phyloP scores from a whole-genome alignment of 2,329 filamentous ascomycete genomes.

The Cercospora berteroae region DNA sequence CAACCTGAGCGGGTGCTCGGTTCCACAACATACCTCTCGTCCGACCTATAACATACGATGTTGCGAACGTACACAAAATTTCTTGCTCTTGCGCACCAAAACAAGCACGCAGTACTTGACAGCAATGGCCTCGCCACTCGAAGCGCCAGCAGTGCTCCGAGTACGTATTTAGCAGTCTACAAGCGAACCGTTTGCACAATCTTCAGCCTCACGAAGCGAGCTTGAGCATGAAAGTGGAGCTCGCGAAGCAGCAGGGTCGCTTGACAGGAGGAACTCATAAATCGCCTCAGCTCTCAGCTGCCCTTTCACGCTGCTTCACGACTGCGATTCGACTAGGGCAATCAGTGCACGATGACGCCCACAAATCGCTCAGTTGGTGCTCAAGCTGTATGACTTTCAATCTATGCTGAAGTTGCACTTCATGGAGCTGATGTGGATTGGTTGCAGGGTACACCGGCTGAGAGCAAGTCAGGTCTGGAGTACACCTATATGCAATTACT shows the following conservation, averaged over 20 bases:
- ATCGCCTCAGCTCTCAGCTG: neutral
- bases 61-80: neutral
- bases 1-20: neutral
- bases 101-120: neutral
- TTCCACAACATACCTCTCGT: neutral
- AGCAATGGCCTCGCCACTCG: neutral
- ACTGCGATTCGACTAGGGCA: neutral
- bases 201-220: neutral
- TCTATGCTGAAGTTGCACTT: neutral
- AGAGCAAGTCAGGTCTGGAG: neutral
- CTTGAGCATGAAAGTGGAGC: neutral
- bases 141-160: neutral
- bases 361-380: neutral
- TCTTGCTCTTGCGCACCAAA: neutral
- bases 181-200: neutral
- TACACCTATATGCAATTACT: constrained; percentile 11
- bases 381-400: neutral
- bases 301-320: neutral
- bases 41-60: neutral
- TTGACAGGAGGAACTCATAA: neutral
- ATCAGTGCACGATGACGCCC: neutral
- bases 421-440: neutral
- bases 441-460: neutral
- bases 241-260: neutral
- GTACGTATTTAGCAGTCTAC: neutral